phyloP scores from a whole-genome alignment of 2,329 filamentous ascomycete genomes.

The Alternaria sp. region DNA sequence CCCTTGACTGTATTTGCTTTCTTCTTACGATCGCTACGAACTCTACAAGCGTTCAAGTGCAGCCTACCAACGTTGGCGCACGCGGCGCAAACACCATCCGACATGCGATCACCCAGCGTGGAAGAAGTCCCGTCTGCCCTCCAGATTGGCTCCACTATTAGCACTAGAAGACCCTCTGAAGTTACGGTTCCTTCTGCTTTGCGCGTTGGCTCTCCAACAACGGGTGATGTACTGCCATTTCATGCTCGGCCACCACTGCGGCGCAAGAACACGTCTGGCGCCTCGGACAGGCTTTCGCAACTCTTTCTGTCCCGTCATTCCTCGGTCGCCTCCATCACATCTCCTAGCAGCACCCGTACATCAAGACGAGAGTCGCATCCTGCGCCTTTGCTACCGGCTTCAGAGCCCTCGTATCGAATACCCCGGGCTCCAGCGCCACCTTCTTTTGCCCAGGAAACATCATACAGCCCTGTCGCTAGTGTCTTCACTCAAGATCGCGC shows the following conservation, averaged over 20 bases:
- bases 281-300: constrained; percentile 48
- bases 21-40: constrained; percentile 3
- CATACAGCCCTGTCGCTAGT: constrained; percentile 39
- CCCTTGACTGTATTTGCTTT: not conserved
- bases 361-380: constrained; percentile 44
- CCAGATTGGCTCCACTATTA: constrained; percentile 40
- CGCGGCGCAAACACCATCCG: constrained; percentile 2
- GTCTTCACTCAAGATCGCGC: constrained; percentile 31
- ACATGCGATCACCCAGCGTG: constrained; percentile 29
- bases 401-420: constrained; percentile 42
- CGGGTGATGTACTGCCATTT: constrained; percentile 22
- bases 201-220: constrained; percentile 42
- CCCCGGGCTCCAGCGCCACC: constrained; percentile 46
- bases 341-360: constrained; percentile 25
- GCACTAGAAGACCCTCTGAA: constrained; percentile 29
- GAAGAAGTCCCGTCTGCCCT: constrained; percentile 43
- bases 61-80: constrained; percentile 1
- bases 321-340: constrained; percentile 37
- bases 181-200: constrained; percentile 41
- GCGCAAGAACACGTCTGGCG: constrained; percentile 42
- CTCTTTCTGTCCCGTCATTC: constrained; percentile 49
- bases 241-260: constrained; percentile 36
- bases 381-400: constrained; percentile 39
- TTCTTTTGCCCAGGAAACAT: constrained; percentile 41
- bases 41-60: constrained; percentile 1